A percentile compares a stretch with the other conserved stretches of the same genome.
Evolutionary conservation across 192 early-diverging fungal species (phyloP).

Genomic region (Coemansia sp.): DNA sequence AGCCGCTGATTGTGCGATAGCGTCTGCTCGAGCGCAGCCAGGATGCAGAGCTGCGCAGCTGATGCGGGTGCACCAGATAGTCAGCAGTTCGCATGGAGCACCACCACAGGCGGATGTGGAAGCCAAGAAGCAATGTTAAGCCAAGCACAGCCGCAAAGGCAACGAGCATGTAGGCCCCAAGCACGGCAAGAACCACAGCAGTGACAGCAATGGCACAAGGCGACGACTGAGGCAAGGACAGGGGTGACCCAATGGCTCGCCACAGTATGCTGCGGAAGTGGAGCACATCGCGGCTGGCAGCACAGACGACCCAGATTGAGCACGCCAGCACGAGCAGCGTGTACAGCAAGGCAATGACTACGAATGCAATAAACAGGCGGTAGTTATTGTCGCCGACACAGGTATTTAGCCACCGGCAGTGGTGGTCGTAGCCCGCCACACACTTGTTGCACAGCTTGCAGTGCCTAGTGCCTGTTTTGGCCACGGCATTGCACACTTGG

Average conservation of each 20-base stretch:
- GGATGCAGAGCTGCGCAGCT: slow-evolving; percentile 12
- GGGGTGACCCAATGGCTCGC: slow-evolving; percentile 15
- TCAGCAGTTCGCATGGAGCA: slow-evolving; percentile 36
- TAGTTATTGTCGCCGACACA: slow-evolving; percentile 49
- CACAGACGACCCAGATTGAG: slow-evolving; percentile 14
- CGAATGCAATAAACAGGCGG: slow-evolving; percentile 25
- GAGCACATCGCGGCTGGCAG: slow-evolving; percentile 9
- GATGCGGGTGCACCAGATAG: slow-evolving; percentile 22
- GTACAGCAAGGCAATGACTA: slow-evolving; percentile 21
- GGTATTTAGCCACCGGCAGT: slow-evolving; percentile 50
- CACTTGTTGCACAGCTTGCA: slow-evolving; percentile 55
- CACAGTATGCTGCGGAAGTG: slow-evolving; percentile 21
- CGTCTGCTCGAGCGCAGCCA: slow-evolving; percentile 20
- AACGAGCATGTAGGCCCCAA: slow-evolving; percentile 27
- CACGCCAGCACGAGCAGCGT: slow-evolving; percentile 26
- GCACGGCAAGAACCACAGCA: slow-evolving; percentile 19
- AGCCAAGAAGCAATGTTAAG: slow-evolving; percentile 31
- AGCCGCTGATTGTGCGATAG: slow-evolving; percentile 22
- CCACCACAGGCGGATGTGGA: slow-evolving; percentile 42
- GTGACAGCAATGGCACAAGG: not conserved
- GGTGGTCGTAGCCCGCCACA: slow-evolving; percentile 52
- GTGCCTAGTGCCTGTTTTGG: slow-evolving; percentile 28
- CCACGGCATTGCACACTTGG: slow-evolving; percentile 24
- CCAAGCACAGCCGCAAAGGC: slow-evolving; percentile 25
- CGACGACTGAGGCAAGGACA: slow-evolving; percentile 3